These are phyloP conservation scores for Lecanosticta acicola DNA, from an alignment of 2,329 filamentous ascomycete species.

Conservation along the genomic window DNA sequence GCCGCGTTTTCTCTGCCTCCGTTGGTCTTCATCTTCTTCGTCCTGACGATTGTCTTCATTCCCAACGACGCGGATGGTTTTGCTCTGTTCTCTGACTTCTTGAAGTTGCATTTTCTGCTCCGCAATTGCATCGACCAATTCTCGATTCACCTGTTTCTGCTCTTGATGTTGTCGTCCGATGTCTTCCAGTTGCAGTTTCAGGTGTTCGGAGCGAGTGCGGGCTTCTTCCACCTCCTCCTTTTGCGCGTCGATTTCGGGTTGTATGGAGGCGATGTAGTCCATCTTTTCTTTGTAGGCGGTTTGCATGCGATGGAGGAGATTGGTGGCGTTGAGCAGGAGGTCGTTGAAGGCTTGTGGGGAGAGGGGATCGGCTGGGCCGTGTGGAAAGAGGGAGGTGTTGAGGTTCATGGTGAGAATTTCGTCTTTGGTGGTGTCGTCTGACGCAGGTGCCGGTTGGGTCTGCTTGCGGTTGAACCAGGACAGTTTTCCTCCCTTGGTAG, in stretches of 20 bases:
- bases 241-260: conserved; percentile 52
- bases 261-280: conserved; percentile 46
- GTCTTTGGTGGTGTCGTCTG: conserved; percentile 33
- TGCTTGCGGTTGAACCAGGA: conserved; percentile 33
- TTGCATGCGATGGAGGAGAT: conserved; percentile 51
- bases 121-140: conserved; percentile 45
- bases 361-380: conserved; percentile 44
- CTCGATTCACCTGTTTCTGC: conserved; percentile 52
- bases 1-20: conserved; percentile 22
- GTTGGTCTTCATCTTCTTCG: conserved; percentile 16
- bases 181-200: conserved; percentile 57
- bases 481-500: conserved; percentile 7
- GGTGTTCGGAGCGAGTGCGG: conserved; percentile 50
- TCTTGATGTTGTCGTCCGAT: conserved; percentile 52
- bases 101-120: conserved; percentile 39
- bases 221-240: conserved; percentile 58
- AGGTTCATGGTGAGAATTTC: conserved; percentile 53
- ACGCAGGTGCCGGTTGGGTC: conserved; percentile 8
- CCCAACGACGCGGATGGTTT: conserved; percentile 20
- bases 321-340: conserved; percentile 52
- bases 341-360: conserved; percentile 52
- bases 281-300: conserved; percentile 50
- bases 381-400: conserved; percentile 49
- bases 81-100: conserved; percentile 28
- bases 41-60: conserved; percentile 1